Evolutionary conservation across 371 early-diverging fungal genomes (phyloP).

Genomic region (Saksenaea vasiformis): DNA sequence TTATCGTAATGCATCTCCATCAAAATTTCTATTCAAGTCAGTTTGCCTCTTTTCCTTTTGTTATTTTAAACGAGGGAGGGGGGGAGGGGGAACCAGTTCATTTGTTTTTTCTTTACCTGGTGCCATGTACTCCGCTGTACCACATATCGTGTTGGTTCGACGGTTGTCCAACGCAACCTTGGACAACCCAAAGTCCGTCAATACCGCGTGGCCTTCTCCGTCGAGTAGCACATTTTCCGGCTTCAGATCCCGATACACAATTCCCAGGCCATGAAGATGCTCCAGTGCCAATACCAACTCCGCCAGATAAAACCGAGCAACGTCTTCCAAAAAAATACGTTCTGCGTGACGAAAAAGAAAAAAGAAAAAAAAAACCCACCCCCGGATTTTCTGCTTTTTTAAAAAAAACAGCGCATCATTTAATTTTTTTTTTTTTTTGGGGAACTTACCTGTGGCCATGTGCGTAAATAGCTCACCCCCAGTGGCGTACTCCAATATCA

Average conservation of each 20-base stretch:
- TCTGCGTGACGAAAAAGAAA: too few species aligned
- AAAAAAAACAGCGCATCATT: neutral
- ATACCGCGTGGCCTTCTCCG: conserved; percentile 77
- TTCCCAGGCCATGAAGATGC: conserved; percentile 84
- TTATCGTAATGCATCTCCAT: conserved; percentile 81
- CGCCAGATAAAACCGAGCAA: conserved; percentile 83
- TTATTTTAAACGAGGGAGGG: too few species aligned
- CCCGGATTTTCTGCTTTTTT: neutral
- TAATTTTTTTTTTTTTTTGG: neutral
- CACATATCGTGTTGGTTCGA: conserved; percentile 80
- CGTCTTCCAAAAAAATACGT: conserved; percentile 78
- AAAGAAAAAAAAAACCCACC: too few species aligned
- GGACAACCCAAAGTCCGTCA: conserved; percentile 94
- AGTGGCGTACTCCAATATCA: conserved; percentile 96
- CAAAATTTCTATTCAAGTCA: conserved; percentile 68
- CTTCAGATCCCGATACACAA: conserved; percentile 90
- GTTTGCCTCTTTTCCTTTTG: neutral
- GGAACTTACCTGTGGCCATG: conserved; percentile 64
- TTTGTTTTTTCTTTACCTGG: conserved; percentile 44
- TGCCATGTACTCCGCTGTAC: conserved; percentile 90
- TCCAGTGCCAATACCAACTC: conserved; percentile 88
- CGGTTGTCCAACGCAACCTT: conserved; percentile 71
- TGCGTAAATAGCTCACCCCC: conserved; percentile 99
- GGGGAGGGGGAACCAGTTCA: too few species aligned
- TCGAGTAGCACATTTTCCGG: conserved; percentile 91